Evolutionary conservation across 179 eudicot genomes (phyloP), one percentile per base, ranked within the genome.

Genomic region (Camellia oleifera): DNA sequence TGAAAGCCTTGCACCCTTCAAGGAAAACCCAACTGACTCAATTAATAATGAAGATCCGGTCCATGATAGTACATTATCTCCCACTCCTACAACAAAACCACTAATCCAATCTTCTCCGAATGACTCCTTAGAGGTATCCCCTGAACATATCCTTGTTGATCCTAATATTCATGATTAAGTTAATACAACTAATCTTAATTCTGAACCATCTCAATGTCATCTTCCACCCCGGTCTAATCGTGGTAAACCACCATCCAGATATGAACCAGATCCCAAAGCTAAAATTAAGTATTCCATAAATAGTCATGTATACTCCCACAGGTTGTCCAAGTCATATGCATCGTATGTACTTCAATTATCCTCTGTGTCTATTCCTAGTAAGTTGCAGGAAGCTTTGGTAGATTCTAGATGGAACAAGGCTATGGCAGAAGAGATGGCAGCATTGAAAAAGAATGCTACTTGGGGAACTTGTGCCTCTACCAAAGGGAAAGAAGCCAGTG

Each of bases 201-300:
- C 26, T n/a, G 0, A 62, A 62, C 66, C 26, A 62, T 62, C 23
- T 62, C 66, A n/a, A n/a, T 62, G 18, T 62, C 66, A 62, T 62
- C 66, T 62, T 62, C 66, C 66, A 62, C 66, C 66, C 9, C 23
- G 23, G 66, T 62, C 66, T n/a, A 62, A 62, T 62, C 66, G 66
- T n/a, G 66, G 66, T 62, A 5, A 62, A 62, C 66, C 66, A 62
- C 9, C 23, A n/a, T 62, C 66, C 18, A 62, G 66, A 18, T 20
- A 63, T 63, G 67, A 18, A 0, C 67, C 67, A 18, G 3, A 63
- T 63, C 40, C 40, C 40, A 63, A 63, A 63, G 66, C 26, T 32
- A 32, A 32, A 32, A 32, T 32, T 62, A 62, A 62, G 66, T 62
- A 62, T 15, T 62, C 23, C 66, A 62, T 13, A 15, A 60, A 12